These are phyloP conservation scores for Coemansia sp. DNA, from an alignment of 192 early-diverging fungal genomes.

Conservation along the genomic window DNA sequence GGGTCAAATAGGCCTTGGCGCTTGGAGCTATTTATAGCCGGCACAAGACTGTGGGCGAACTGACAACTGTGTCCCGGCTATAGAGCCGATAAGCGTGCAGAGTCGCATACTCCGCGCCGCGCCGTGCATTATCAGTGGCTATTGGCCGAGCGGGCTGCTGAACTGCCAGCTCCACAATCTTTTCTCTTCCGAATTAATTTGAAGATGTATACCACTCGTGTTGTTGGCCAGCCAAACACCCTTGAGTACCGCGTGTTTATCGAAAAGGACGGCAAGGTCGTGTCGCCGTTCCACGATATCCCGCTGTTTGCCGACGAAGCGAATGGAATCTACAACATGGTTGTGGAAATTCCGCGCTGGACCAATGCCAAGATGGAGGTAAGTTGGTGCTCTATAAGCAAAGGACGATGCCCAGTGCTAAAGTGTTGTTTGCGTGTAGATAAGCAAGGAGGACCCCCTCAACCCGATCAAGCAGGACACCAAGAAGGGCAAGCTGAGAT, in stretches of 20 bases:
- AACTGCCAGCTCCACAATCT: no score
- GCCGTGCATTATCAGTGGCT: no score
- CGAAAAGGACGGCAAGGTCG: constrained; percentile 78
- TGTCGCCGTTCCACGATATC: constrained; percentile 98
- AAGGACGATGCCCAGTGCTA: not conserved
- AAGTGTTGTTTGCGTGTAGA: constrained; percentile 40
- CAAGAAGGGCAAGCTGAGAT: constrained; percentile 99
- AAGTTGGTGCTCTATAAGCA: not conserved
- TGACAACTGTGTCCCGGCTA: no score
- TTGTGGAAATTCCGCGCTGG: constrained; percentile 98
- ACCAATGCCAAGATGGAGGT: constrained; percentile 96
- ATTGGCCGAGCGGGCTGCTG: no score
- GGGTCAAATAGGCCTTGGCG: no score
- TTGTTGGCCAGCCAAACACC: constrained; percentile 77
- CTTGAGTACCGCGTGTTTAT: constrained; percentile 88
- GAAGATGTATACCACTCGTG: constrained; percentile 69
- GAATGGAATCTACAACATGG: constrained; percentile 94
- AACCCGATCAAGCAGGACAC: constrained; percentile 99
- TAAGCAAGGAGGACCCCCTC: constrained; percentile 91
- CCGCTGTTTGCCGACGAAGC: constrained; percentile 89
- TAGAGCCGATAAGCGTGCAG: no score
- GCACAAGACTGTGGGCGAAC: no score
- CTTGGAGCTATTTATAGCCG: no score
- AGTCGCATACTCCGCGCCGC: no score
- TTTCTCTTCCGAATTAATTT: no score